Conservation (phyloP, 1,284 basidiomycete genomes). For the Microbotryum saponariae region DNA sequence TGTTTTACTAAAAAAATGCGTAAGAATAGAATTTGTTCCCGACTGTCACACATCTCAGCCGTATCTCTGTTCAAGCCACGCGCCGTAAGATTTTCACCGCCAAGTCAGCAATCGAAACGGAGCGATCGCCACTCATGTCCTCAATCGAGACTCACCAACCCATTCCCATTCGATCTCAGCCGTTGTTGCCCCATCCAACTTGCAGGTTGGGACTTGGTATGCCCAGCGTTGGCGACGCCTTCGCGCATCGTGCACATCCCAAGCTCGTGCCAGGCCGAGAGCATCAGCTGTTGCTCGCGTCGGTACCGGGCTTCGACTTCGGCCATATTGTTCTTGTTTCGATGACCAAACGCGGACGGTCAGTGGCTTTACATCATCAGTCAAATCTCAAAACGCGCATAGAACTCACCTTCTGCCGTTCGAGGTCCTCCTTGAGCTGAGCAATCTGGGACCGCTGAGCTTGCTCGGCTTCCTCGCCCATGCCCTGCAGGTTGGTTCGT, state of each 20-base stretch:
- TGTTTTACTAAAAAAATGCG: too few relatives aligned
- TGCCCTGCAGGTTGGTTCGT: constrained; percentile 41
- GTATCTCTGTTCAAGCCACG: too few relatives aligned
- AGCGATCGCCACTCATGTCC: too few relatives aligned
- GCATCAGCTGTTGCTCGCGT: constrained; percentile 70
- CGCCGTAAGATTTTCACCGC: too few relatives aligned
- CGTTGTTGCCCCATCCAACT: constrained; percentile 59
- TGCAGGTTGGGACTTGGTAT: constrained; percentile 40
- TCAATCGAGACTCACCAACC: constrained; percentile 13
- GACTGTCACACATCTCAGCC: too few relatives aligned
- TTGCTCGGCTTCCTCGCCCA: constrained; percentile 62
- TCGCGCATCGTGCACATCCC: constrained; percentile 59
- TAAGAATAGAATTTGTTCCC: too few relatives aligned
- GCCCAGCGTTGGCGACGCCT: constrained; percentile 40
- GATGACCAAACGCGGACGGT: neutral
- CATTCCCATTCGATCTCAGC: constrained; percentile 36
- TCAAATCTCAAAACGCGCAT: too few relatives aligned
- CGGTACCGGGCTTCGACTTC: constrained; percentile 58
- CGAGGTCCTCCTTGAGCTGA: constrained; percentile 61
- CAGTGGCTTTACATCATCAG: too few relatives aligned
- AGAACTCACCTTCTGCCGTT: constrained; percentile 52
- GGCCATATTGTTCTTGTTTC: constrained; percentile 37
- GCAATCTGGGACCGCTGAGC: constrained; percentile 62
- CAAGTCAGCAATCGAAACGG: too few relatives aligned
- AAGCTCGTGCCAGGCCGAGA: constrained; percentile 60